Evolutionary conservation across 2,329 filamentous ascomycete species (phyloP).

Genomic region (Escovopsis weberi): DNA sequence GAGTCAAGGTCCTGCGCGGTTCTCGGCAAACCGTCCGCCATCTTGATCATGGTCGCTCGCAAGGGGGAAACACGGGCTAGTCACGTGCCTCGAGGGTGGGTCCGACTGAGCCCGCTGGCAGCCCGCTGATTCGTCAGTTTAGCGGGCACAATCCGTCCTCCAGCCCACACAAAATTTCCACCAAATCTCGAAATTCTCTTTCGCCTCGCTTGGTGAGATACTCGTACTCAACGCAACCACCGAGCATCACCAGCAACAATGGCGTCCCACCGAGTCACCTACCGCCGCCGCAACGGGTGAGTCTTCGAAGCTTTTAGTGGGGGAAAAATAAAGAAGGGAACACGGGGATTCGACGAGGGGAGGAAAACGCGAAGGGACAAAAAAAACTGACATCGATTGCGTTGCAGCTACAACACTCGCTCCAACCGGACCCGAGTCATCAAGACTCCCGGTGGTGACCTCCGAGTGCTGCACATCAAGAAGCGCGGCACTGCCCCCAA

Average conservation of each 20-base stretch:
- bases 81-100: conserved; percentile 4
- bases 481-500: conserved; percentile 97
- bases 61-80: not conserved
- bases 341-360: no score
- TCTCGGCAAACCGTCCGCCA: no score
- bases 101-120: not conserved
- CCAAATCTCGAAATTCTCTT: conserved; percentile 27
- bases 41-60: not conserved
- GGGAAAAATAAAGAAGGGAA: no score
- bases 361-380: conserved; percentile 6
- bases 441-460: conserved; percentile 92
- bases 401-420: conserved; percentile 81
- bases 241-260: conserved; percentile 37
- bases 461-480: conserved; percentile 98
- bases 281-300: conserved; percentile 71
- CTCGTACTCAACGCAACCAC: conserved; percentile 18
- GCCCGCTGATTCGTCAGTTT: conserved; percentile 21
- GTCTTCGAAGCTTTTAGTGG: conserved; percentile 19
- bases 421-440: conserved; percentile 94
- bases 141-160: conserved; percentile 22
- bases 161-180: conserved; percentile 28
- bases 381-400: conserved; percentile 1
- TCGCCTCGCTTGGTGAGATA: conserved; percentile 17
- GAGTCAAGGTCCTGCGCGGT: no score
- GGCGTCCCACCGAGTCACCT: conserved; percentile 45